Evolutionary conservation across 805 yeast species (phyloP).

Genomic region (Scheffersomyces lignosus): DNA sequence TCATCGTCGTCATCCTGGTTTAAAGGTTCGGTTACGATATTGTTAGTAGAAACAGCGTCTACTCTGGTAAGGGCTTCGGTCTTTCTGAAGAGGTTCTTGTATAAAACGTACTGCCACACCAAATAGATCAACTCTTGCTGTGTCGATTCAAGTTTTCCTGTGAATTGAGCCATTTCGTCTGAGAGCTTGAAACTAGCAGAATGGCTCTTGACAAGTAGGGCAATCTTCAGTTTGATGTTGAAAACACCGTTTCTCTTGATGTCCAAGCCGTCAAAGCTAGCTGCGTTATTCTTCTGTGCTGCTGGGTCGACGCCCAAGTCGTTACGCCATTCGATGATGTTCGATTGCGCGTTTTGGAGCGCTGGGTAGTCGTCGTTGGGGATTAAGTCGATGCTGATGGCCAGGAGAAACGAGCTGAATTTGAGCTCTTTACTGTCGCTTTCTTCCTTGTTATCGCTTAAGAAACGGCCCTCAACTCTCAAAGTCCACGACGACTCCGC

Average conservation of each 20-base stretch:
- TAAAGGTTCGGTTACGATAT: slow-evolving; percentile 12
- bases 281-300: slow-evolving; percentile 23
- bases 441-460: slow-evolving; percentile 52
- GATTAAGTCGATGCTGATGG: slow-evolving; percentile 76
- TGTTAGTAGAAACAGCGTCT: slow-evolving; percentile 35
- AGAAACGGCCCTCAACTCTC: slow-evolving; percentile 81
- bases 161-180: slow-evolving; percentile 61
- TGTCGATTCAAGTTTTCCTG: slow-evolving; percentile 77
- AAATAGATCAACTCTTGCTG: slow-evolving; percentile 82
- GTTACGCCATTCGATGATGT: slow-evolving; percentile 89
- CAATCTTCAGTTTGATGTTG: slow-evolving; percentile 62
- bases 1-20: slow-evolving; percentile 25
- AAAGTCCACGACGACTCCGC: slow-evolving; percentile 73
- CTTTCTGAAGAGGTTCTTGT: slow-evolving; percentile 53
- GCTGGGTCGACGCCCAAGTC: slow-evolving; percentile 35
- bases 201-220: slow-evolving; percentile 56
- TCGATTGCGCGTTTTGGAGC: slow-evolving; percentile 28
- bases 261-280: slow-evolving; percentile 81
- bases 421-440: slow-evolving; percentile 40
- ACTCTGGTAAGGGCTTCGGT: slow-evolving; percentile 31
- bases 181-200: slow-evolving; percentile 68
- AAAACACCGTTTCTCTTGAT: slow-evolving; percentile 72
- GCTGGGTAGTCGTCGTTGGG: slow-evolving; percentile 41
- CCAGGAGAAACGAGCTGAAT: slow-evolving; percentile 79
- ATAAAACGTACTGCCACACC: slow-evolving; percentile 76